Base-by-base conservation (phyloP, 345 rosid species). In the Aurinia saxatilis region DNA sequence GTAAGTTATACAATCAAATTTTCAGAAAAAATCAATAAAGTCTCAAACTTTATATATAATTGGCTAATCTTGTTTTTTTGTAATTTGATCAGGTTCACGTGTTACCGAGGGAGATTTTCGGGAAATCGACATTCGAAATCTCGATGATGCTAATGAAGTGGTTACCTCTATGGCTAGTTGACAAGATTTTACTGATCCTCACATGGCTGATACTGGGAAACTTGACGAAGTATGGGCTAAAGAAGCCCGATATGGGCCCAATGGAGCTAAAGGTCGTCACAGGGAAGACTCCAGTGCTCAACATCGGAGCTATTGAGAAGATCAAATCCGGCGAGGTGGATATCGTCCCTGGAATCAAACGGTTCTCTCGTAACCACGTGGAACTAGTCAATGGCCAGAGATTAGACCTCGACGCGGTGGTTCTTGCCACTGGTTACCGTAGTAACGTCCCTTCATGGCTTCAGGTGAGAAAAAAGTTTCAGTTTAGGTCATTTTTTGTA, bases 381-480 rank as follows among this genome's bases (percentile, higher is more conserved):
- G 90, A 90, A 71, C 80, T 90, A 30, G 77, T 75, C 0, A 61
- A 84, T 10, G 97, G 91, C 15, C 67, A 75, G 57, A 66, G 35
- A 51, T 68, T 87, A 31, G 80, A 75, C 13, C 67, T 87, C 8
- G 95, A 87, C 36, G 68, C 92, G 0, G 83, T 90, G 31, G 60
- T 90, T 65, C 79, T 90, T 0, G 97, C 97, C 6, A 90, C 95
- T 1, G 91, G 95, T 12, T 86, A 84, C 60, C 79, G 85, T 36
- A 86, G 95, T 80, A 86, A 80, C 27, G 86, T 82, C 21, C 82
- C 86, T 44, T 74, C 78, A 33, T 90, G 97, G 95, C 97, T 88
- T 61, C 75, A 81, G 87, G 90, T 86, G 75, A 75, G 80, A 38
- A 65, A 50, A 57, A 19, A 8, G 8, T 3, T 50, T 31, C 8